Percentiles rank a stretch among this genome's conserved stretches.
Evolutionary conservation across 2,329 filamentous ascomycete genomes (phyloP).

Genomic region (Dryadomyces sulphureus): DNA sequence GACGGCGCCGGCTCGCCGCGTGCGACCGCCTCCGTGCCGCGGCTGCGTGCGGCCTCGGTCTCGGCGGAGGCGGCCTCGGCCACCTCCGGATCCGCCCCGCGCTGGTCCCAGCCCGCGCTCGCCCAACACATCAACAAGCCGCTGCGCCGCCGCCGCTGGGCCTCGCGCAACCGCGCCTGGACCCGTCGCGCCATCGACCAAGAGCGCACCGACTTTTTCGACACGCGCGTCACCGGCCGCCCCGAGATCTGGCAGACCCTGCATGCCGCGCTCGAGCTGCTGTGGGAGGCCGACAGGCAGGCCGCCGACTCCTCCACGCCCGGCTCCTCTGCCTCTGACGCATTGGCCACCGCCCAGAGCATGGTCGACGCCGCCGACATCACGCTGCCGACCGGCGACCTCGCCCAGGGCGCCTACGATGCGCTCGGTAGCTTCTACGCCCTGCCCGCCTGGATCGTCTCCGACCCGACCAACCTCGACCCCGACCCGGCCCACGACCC

Average conservation of each 20-base stretch:
- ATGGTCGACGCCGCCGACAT: constrained; percentile 68
- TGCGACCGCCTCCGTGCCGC: neutral
- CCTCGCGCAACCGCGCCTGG: constrained; percentile 49
- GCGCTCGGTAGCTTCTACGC: constrained; percentile 54
- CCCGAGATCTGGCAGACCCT: constrained; percentile 71
- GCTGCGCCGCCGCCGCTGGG: constrained; percentile 51
- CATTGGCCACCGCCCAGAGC: constrained; percentile 56
- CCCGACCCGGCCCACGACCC: constrained; percentile 11
- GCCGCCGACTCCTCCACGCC: constrained; percentile 12
- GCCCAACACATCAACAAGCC: constrained; percentile 57
- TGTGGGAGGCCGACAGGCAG: constrained; percentile 37
- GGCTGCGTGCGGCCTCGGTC: neutral
- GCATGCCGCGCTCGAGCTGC: constrained; percentile 47
- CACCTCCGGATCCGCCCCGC: constrained; percentile 11
- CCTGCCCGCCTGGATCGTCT: constrained; percentile 52
- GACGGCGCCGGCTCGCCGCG: neutral
- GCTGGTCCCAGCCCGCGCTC: constrained; percentile 25
- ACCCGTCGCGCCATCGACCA: constrained; percentile 51
- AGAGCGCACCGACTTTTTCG: constrained; percentile 76
- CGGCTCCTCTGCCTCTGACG: constrained; percentile 18
- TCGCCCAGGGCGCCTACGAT: constrained; percentile 61
- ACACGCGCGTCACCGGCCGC: constrained; percentile 68
- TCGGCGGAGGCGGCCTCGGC: neutral
- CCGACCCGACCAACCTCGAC: constrained; percentile 46
- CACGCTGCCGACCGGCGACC: constrained; percentile 57